Percentiles rank a stretch among this genome's conserved stretches.
Conservation (phyloP, 352 stramenopile genomes). For the Phytopythium boreale region DNA sequence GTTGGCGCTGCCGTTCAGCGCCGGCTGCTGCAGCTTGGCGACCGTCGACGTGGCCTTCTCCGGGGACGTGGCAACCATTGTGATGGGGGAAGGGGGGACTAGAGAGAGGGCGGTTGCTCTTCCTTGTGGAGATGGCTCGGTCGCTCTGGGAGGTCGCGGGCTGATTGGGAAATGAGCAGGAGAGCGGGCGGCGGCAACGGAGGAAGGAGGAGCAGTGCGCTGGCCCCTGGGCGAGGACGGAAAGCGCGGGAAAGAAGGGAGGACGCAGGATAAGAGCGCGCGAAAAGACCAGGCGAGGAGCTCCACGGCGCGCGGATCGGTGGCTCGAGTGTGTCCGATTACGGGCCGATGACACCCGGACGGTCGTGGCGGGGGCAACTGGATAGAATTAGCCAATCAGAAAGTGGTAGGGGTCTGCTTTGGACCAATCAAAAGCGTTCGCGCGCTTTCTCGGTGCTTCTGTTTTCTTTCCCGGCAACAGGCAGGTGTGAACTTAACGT, state of each 20-base stretch:
- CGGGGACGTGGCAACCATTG: conserved; percentile 36
- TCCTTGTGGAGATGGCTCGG: background rate
- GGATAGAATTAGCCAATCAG: conserved; percentile 2
- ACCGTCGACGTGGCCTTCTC: conserved; percentile 16
- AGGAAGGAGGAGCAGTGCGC: background rate
- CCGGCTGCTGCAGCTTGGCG: conserved; percentile 24
- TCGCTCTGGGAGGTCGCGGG: conserved; percentile 11
- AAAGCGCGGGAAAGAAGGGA: conserved; percentile 11
- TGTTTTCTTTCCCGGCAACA: background rate
- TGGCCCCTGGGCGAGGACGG: background rate
- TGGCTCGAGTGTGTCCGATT: background rate
- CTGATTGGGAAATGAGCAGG: conserved; percentile 32
- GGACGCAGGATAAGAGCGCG: background rate
- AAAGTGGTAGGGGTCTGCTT: background rate
- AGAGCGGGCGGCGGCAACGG: background rate
- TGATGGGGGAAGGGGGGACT: background rate
- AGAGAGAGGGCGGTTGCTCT: conserved; percentile 8
- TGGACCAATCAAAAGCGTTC: conserved; percentile 19
- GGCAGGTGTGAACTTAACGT: background rate
- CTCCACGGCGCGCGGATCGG: background rate
- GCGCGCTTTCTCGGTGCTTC: conserved; percentile 9
- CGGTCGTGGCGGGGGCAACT: no score
- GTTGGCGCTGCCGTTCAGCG: conserved; percentile 16
- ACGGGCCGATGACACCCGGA: background rate
- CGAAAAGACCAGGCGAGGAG: background rate